Conservation (phyloP, 305 asterid genomes). For the Rubia balearica region DNA sequence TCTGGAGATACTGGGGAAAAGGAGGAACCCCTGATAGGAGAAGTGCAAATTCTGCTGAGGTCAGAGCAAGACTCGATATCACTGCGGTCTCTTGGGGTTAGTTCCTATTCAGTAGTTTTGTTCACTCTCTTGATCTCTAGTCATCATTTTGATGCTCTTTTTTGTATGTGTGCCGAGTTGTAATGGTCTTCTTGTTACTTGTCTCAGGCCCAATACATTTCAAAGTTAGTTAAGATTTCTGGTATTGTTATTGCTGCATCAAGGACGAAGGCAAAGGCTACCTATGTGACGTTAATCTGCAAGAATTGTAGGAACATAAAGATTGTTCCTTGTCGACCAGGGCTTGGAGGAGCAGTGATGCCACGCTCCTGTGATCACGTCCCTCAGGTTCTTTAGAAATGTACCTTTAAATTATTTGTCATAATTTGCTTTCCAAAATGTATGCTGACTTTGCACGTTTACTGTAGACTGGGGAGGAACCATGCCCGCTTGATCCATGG, state of each 20-base stretch:
- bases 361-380: constrained; percentile 90
- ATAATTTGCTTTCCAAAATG: background rate
- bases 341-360: constrained; percentile 96
- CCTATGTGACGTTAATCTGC: constrained; percentile 84
- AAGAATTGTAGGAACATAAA: constrained; percentile 84
- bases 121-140: background rate
- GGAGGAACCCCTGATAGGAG: constrained; percentile 88
- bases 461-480: constrained; percentile 73
- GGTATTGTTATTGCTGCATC: constrained; percentile 98
- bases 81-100: constrained; percentile 85
- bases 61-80: constrained; percentile 87
- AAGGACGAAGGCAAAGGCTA: constrained; percentile 96
- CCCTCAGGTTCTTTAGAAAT: constrained; percentile 51
- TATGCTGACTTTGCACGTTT: constrained; percentile 10
- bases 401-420: background rate
- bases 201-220: constrained; percentile 75
- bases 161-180: constrained; percentile 36
- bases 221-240: constrained; percentile 84
- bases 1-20: constrained; percentile 76
- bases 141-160: background rate
- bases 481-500: constrained; percentile 95
- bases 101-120: constrained; percentile 24
- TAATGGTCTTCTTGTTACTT: constrained; percentile 39
- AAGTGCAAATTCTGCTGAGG: constrained; percentile 81
- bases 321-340: constrained; percentile 94